phyloP scores from a whole-genome alignment of 805 yeast genomes.

The Metschnikowia kunwiensis region DNA sequence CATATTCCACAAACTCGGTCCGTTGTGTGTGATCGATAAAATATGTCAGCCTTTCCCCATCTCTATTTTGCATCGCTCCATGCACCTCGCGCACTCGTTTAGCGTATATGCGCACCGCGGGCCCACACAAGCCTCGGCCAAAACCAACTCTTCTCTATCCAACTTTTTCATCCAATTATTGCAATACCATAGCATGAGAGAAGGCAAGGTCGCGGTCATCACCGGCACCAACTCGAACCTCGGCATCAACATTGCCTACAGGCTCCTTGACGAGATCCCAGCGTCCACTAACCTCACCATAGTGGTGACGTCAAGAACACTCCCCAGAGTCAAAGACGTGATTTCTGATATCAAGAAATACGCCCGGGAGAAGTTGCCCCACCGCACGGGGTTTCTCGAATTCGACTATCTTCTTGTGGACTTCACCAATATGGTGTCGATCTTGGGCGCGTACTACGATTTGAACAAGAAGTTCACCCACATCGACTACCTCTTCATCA shows the following conservation, averaged over 20 bases:
- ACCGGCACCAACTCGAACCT: slow-evolving; percentile 57
- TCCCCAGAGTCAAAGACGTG: slow-evolving; percentile 78
- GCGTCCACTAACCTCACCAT: slow-evolving; percentile 60
- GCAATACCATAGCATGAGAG: slow-evolving; percentile 12
- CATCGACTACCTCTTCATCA: slow-evolving; percentile 77
- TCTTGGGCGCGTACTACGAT: slow-evolving; percentile 71
- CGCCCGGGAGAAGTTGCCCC: slow-evolving; percentile 23
- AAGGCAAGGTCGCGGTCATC: slow-evolving; percentile 36
- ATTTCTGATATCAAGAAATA: slow-evolving; percentile 48
- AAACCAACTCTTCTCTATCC: neutral
- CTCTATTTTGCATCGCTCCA: too few species aligned
- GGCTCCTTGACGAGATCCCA: slow-evolving; percentile 64
- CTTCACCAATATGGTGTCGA: slow-evolving; percentile 84
- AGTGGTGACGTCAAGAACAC: slow-evolving; percentile 84
- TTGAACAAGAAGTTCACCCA: slow-evolving; percentile 58
- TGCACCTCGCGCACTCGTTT: slow-evolving; percentile 4
- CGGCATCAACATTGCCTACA: slow-evolving; percentile 81
- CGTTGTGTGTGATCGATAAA: too few species aligned
- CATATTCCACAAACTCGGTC: too few species aligned
- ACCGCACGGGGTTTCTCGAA: slow-evolving; percentile 59
- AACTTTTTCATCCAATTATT: neutral
- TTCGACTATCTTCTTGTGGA: slow-evolving; percentile 90
- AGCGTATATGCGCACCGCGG: slow-evolving; percentile 4
- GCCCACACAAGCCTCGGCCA: too few species aligned
- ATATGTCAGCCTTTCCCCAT: too few species aligned